Percentiles rank a stretch among this genome's conserved stretches.
Conservation (phyloP, 1,284 basidiomycete genomes). For the Singerocomus inundabilis region DNA sequence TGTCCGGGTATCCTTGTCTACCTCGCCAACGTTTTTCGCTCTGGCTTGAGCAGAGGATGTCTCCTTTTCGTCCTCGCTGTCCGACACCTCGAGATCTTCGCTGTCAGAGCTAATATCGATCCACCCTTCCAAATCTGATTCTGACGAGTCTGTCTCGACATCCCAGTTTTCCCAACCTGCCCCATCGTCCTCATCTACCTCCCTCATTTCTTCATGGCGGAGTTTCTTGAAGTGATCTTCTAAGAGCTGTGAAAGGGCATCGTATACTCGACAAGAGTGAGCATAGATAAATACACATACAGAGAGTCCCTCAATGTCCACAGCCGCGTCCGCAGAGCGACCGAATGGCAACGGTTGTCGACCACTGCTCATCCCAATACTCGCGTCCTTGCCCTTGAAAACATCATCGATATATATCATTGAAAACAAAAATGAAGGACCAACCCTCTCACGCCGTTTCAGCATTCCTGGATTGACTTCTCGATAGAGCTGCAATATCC, state of each 20-base stretch:
- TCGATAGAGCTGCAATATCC: conserved; percentile 89
- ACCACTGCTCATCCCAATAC: conserved; percentile 64
- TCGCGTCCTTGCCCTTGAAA: conserved; percentile 78
- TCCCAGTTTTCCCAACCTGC: conserved; percentile 93
- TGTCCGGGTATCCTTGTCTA: conserved; percentile 30
- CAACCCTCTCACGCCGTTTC: conserved; percentile 81
- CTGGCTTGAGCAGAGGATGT: conserved; percentile 35
- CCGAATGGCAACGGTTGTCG: conserved; percentile 79
- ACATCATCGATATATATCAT: conserved; percentile 6
- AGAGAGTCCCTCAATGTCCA: conserved; percentile 89
- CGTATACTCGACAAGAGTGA: not conserved
- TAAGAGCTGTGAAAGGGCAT: conserved; percentile 56
- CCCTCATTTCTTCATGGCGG: conserved; percentile 63
- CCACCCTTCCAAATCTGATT: conserved; percentile 79
- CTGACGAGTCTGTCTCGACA: conserved; percentile 69
- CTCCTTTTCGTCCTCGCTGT: conserved; percentile 78
- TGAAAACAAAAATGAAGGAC: conserved; percentile 22
- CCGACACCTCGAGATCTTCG: conserved; percentile 74
- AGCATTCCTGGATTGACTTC: conserved; percentile 96
- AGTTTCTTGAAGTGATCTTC: conserved; percentile 81
- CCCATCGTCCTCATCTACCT: conserved; percentile 60
- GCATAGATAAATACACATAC: conserved; percentile 40
- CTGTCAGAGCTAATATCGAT: conserved; percentile 79
- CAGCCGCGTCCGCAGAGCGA: conserved; percentile 68
- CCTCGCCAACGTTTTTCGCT: conserved; percentile 18